Conservation (phyloP, 2,329 filamentous ascomycete species). For the Hymenoscyphus scutula region DNA sequence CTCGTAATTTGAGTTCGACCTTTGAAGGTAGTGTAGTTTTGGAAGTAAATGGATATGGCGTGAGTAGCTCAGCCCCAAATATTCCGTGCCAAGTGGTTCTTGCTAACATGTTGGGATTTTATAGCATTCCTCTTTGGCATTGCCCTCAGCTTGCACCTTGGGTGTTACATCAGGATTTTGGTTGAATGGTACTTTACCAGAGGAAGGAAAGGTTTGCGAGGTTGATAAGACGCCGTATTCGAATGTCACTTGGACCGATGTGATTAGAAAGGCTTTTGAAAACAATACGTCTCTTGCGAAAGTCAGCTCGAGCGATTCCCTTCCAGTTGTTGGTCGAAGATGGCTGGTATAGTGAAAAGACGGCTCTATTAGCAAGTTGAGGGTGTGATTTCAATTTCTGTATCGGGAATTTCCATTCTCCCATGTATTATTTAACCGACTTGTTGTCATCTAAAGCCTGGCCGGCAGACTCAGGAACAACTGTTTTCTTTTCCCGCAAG, state of each 20-base stretch:
- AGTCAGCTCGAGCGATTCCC: not conserved
- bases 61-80: not conserved
- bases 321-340: not conserved
- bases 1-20: constrained; percentile 17
- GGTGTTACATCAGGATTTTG: not conserved
- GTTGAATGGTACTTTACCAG: not conserved
- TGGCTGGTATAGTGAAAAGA: not conserved
- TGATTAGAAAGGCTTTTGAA: not conserved
- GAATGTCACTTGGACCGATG: constrained; percentile 5
- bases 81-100: not conserved
- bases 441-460: not conserved
- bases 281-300: not conserved
- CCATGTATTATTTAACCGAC: not conserved
- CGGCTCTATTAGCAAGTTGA: not conserved
- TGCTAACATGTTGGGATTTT: not conserved
- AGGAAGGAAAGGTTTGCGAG: not conserved
- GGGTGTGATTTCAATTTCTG: not conserved
- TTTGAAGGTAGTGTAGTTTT: constrained; percentile 18
- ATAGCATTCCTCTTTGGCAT: constrained; percentile 1
- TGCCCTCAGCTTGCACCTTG: not conserved
- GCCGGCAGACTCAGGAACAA: not conserved
- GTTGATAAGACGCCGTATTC: not conserved
- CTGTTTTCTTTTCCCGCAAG: not conserved
- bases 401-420: not conserved
- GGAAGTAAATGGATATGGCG: constrained; percentile 15